A percentile compares a stretch with the other conserved stretches of the same genome.
phyloP scores from a whole-genome alignment of 2,329 filamentous ascomycete species.

The Xylaria sp. region DNA sequence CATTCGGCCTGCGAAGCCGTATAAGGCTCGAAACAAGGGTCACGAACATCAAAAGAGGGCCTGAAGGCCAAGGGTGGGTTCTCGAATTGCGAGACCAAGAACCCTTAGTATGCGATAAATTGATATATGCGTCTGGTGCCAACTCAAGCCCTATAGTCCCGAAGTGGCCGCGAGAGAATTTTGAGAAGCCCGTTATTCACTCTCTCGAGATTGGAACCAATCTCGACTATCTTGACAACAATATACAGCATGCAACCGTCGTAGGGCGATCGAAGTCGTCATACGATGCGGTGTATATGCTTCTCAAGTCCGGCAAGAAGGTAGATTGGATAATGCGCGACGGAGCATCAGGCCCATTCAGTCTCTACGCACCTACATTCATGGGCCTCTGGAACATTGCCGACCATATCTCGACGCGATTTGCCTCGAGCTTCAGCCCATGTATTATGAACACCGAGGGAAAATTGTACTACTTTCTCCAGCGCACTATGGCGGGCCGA shows the following conservation, averaged over 20 bases:
- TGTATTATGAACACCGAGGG: conserved; percentile 41
- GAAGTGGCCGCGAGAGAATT: background rate
- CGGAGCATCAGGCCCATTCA: conserved; percentile 39
- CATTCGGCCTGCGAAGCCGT: conserved; percentile 31
- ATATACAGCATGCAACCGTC: conserved; percentile 33
- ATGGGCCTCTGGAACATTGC: conserved; percentile 38
- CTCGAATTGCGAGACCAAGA: background rate
- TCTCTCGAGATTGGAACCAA: background rate
- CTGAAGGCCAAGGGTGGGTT: background rate
- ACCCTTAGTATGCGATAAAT: background rate
- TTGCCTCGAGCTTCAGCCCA: conserved; percentile 35
- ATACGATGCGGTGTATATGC: conserved; percentile 43
- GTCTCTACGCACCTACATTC: conserved; percentile 40
- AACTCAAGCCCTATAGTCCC: background rate
- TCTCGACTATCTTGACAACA: background rate
- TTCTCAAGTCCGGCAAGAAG: conserved; percentile 39
- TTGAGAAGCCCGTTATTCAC: background rate
- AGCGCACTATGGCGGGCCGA: conserved; percentile 23
- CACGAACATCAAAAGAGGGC: background rate
- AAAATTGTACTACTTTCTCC: conserved; percentile 35
- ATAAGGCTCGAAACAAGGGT: background rate
- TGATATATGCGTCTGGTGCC: background rate
- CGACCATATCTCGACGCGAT: conserved; percentile 37
- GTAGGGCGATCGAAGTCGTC: conserved; percentile 44
- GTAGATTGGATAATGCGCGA: conserved; percentile 44